These are phyloP conservation scores for Exserohilum turcica DNA, from an alignment of 2,329 filamentous ascomycete species.

Conservation along the genomic window DNA sequence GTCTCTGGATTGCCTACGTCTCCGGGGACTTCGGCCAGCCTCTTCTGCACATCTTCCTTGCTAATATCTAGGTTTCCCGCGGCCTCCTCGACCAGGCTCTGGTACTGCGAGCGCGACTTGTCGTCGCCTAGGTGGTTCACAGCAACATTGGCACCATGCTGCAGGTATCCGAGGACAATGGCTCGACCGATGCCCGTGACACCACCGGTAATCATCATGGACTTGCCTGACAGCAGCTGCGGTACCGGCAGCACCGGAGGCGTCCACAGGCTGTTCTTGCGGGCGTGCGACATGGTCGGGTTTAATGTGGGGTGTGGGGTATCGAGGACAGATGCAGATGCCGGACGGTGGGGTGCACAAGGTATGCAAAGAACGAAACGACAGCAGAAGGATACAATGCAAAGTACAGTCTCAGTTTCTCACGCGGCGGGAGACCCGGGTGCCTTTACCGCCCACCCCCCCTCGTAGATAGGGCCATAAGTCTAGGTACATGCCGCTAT, in stretches of 20 bases:
- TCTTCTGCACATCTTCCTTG: constrained; percentile 42
- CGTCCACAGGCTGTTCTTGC: constrained; percentile 19
- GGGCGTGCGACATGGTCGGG: constrained; percentile 11
- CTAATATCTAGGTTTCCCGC: constrained; percentile 17
- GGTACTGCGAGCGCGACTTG: constrained; percentile 55
- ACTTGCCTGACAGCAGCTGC: constrained; percentile 71
- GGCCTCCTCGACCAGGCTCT: constrained; percentile 54
- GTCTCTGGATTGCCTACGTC: constrained; percentile 79
- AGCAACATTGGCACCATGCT: constrained; percentile 77
- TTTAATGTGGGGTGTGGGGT: constrained; percentile 9
- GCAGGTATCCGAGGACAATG: constrained; percentile 78
- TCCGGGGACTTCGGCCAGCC: constrained; percentile 70
- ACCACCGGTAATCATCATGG: constrained; percentile 84
- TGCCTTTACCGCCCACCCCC: neutral
- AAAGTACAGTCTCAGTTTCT: neutral
- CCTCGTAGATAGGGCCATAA: constrained; percentile 10
- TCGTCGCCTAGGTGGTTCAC: constrained; percentile 75
- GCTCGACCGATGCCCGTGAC: constrained; percentile 86
- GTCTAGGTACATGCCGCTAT: constrained; percentile 16
- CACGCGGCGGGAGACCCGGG: neutral
- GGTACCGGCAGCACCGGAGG: constrained; percentile 18
- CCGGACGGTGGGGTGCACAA: neutral
- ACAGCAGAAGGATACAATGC: neutral
- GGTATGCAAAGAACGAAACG: too few relatives aligned
- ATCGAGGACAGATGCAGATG: too few relatives aligned